phyloP scores from a whole-genome alignment of 768 basidiomycete genomes.

The Tricholoma sp. region DNA sequence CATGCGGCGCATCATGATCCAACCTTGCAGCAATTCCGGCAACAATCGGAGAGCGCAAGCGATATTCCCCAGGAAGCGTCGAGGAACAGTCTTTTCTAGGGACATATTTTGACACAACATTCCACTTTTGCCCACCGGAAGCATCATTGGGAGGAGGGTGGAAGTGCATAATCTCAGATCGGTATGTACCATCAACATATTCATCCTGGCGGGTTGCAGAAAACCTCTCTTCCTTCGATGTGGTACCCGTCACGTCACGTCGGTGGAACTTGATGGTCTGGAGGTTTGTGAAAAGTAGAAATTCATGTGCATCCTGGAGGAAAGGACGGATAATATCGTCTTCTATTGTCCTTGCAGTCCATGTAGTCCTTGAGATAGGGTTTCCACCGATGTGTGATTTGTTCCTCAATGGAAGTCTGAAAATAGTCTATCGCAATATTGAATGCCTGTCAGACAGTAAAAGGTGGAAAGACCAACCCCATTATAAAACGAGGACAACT shows the following conservation, averaged over 20 bases:
- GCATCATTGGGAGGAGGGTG: neutral
- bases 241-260: constrained; percentile 13
- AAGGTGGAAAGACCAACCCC: constrained; percentile 29
- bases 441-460: neutral
- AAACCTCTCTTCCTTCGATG: neutral
- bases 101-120: constrained; percentile 4
- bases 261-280: constrained; percentile 20
- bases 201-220: neutral
- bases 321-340: constrained; percentile 28
- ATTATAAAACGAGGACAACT: constrained; percentile 23
- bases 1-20: constrained; percentile 4
- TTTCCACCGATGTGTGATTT: constrained; percentile 17
- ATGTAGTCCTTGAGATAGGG: constrained; percentile 18
- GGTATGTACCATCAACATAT: neutral
- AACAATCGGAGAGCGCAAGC: constrained; percentile 24
- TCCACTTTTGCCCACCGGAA: neutral
- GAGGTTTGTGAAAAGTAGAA: constrained; percentile 38
- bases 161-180: neutral
- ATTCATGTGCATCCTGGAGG: constrained; percentile 25
- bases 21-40: constrained; percentile 28
- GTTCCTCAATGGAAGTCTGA: constrained; percentile 40
- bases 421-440: constrained; percentile 32
- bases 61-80: constrained; percentile 13
- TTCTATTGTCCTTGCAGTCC: constrained; percentile 18
- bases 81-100: neutral